Evolutionary conservation across 441 rosid species (phyloP).

Genomic region (Omphalea diandra): DNA sequence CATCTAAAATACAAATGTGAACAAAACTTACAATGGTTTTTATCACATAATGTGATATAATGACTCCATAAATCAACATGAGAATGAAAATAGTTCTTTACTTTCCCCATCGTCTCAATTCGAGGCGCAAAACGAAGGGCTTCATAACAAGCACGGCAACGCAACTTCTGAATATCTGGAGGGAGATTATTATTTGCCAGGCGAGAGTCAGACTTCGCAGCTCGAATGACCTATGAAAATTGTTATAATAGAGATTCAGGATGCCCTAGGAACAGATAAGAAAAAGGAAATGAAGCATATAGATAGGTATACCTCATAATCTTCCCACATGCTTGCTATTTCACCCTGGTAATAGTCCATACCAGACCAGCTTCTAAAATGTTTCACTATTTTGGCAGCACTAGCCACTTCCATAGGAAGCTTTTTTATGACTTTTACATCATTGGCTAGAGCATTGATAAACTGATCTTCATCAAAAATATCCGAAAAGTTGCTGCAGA

Average conservation of each 20-base stretch:
- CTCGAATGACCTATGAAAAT: constrained; percentile 93
- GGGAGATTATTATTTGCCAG: constrained; percentile 92
- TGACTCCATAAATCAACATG: no score
- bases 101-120: no score
- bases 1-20: constrained; percentile 57
- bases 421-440: constrained; percentile 65
- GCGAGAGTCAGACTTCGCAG: constrained; percentile 94
- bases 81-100: no score
- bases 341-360: constrained; percentile 75
- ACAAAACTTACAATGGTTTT: constrained; percentile 55
- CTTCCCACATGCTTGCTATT: constrained; percentile 79
- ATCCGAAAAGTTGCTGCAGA: constrained; percentile 89
- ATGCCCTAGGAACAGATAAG: constrained; percentile 3
- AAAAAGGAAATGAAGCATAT: constrained; percentile 16
- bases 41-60: no score
- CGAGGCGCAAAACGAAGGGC: constrained; percentile 76
- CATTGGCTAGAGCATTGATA: constrained; percentile 66
- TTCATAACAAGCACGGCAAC: constrained; percentile 80
- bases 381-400: constrained; percentile 65
- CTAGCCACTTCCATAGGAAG: constrained; percentile 68
- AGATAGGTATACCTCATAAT: constrained; percentile 52
- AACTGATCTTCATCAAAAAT: constrained; percentile 90
- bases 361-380: constrained; percentile 93
- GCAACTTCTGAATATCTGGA: constrained; percentile 76
- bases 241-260: no score